Conservation (phyloP, 306 rosid species). For the Quercus mongolica region DNA sequence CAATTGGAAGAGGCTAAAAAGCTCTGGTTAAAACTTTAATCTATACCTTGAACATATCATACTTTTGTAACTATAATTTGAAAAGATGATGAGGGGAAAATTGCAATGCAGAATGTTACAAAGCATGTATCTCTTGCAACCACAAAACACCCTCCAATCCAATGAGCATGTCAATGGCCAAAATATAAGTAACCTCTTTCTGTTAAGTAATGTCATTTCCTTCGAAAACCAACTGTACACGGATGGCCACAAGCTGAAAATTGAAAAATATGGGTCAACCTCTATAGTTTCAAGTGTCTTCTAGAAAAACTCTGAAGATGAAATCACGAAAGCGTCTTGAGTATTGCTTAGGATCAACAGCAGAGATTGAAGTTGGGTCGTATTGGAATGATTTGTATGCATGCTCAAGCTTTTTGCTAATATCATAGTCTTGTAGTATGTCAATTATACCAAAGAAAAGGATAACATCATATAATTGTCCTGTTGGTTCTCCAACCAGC, state of each 20-base stretch:
- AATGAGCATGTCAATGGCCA: conserved; percentile 27
- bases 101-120: conserved; percentile 19
- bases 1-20: conserved; percentile 35
- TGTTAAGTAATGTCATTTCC: conserved; percentile 31
- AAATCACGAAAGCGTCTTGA: conserved; percentile 93
- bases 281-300: conserved; percentile 55
- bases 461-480: conserved; percentile 67
- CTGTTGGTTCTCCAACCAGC: conserved; percentile 84
- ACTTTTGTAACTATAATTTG: conserved; percentile 30
- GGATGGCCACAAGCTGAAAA: conserved; percentile 29
- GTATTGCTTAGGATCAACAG: conserved; percentile 95
- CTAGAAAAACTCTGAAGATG: conserved; percentile 84
- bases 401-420: conserved; percentile 94
- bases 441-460: conserved; percentile 83
- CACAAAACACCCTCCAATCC: conserved; percentile 35
- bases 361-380: conserved; percentile 82
- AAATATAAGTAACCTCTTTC: conserved; percentile 15
- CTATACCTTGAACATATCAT: conserved; percentile 27
- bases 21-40: conserved; percentile 26
- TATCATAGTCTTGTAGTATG: conserved; percentile 93
- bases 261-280: conserved; percentile 33
- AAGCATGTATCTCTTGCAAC: conserved; percentile 27
- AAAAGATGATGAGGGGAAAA: conserved; percentile 9
- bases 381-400: conserved; percentile 91
- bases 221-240: conserved; percentile 33